A percentile compares a stretch with the other conserved stretches of the same genome.
phyloP scores from a whole-genome alignment of 306 rosid genomes.

The Vachellia pachyceras region DNA sequence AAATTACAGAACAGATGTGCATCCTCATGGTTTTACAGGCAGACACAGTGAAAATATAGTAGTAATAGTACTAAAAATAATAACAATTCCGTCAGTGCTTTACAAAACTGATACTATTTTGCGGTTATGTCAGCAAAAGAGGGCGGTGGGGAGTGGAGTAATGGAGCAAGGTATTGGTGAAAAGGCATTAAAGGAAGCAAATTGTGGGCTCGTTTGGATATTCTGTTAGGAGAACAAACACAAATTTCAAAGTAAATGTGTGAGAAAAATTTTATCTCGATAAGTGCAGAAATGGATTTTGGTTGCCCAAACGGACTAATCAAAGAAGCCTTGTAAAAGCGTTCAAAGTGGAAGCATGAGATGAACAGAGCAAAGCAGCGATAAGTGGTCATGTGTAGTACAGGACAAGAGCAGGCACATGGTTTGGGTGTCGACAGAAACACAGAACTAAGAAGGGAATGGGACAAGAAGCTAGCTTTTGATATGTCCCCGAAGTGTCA shows the following conservation, averaged over 20 bases:
- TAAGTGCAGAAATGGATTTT: too few relatives aligned
- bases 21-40: neutral
- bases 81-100: neutral
- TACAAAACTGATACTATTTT: neutral
- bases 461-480: neutral
- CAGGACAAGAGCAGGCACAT: neutral
- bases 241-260: too few relatives aligned
- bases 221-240: too few relatives aligned
- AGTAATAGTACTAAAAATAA: neutral
- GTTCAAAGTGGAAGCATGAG: neutral
- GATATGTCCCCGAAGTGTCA: neutral
- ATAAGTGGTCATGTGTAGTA: neutral
- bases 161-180: neutral
- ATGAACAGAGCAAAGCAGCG: neutral
- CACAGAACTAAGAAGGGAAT: neutral
- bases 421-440: neutral
- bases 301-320: too few relatives aligned
- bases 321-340: too few relatives aligned
- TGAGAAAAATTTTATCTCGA: too few relatives aligned
- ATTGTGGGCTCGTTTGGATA: too few relatives aligned
- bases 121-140: neutral
- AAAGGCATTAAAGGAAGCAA: slow-evolving; percentile 2
- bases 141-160: neutral
- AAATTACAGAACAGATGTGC: neutral
- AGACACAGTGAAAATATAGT: neutral